Base-by-base conservation (phyloP, 345 rosid species). In the Citrus unshiu region DNA sequence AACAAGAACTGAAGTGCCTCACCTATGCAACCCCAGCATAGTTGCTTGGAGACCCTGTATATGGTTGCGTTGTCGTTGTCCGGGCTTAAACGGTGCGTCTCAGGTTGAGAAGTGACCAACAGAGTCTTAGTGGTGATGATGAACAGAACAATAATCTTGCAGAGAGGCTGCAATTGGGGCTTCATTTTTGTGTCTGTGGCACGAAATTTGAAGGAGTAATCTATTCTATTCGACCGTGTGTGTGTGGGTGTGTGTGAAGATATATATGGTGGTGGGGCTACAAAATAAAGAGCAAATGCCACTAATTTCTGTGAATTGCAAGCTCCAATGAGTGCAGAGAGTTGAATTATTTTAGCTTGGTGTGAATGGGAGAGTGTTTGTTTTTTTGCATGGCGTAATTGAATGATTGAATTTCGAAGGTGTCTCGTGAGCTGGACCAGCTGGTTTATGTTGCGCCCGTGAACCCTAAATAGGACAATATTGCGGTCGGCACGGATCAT, bases 1-100 rank as follows among this genome's bases (percentile, higher is more conserved):
- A 82, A 92, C 77, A 92, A 71, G 83, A 95, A 95, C 57, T 91
- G 88, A 7, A 95, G 68, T 2, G 98, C 87, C 86, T 93, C 98
- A 2, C 85, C 89, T 24, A 88, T 85, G 87, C 95, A 94, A 51
- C 91, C 90, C 77, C 75, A 85, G 63, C 98, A 94, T 1, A 86
- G 86, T n/a, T 84, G 87, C 88, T 86, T 91, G 5, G 92, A 88
- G 54, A 86, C 59, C 46, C 67, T 81, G 82, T 88, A 88, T 32
- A 89, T 72, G 8, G 92, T 84, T 18, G 71, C 85, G 57, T 79
- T 80, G 69, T 85, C 85, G 3, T 56, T 34, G 18, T 32, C 27
- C 2, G 86, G 79, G 1, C n/a, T 81, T 58, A 70, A 74, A 9
- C 19, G 67, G 4, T 49, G 58, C 21, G 76, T 66, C 67, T 46